Evolutionary conservation across 768 basidiomycete genomes (phyloP), one percentile per base, ranked within the genome.

Genomic region (Rhodosporidiobolus odoratus): DNA sequence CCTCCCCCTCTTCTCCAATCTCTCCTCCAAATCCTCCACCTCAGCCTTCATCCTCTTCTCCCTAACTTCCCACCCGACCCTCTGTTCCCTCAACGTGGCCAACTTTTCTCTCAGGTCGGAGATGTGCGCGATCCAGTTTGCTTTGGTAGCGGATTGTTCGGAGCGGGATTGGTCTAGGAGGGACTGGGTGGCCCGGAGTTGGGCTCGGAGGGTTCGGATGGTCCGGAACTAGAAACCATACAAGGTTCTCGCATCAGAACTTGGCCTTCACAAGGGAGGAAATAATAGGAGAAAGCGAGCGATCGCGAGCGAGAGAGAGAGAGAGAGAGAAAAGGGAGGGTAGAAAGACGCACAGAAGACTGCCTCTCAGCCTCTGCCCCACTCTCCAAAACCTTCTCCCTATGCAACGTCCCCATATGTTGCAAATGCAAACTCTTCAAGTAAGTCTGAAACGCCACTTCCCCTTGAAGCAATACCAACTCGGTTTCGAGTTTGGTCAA

Each of bases 361-460:
- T 92, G 91, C 45, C 90, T 83, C 78, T 93, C 91, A 6, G 84
- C 85, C 78, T 93, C 91, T 34, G 89, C 89, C 56, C 85, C 87
- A 76, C 85, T 85, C 67, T 88, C 86, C 45, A 89, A 79, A 32
- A 89, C 85, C 40, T 86, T 86, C 73, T 90, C 87, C 72, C 88
- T 84, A 75, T 90, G 88, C 52, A 92, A 80, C 48, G 87, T 84
- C n/a, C 88, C 89, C 59, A 93, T 88, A 76, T 92, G 89, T 77
- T 86, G 86, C 61, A 88, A 84, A 68, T 91, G 90, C 79, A 91
- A 87, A 72, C 89, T 83, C 66, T 89, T 87, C 50, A 89, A 81
- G 89, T 90, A 93, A 34, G 88, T 82, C 80, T 92, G 89, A 69
- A 92, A 90, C 77, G 91, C 90, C 50, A 92, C 85, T 73, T 92